Evolutionary conservation across 2,329 filamentous ascomycete species (phyloP), one percentile per base, ranked within the genome.

Genomic region (Pestalotiopsis sp.): DNA sequence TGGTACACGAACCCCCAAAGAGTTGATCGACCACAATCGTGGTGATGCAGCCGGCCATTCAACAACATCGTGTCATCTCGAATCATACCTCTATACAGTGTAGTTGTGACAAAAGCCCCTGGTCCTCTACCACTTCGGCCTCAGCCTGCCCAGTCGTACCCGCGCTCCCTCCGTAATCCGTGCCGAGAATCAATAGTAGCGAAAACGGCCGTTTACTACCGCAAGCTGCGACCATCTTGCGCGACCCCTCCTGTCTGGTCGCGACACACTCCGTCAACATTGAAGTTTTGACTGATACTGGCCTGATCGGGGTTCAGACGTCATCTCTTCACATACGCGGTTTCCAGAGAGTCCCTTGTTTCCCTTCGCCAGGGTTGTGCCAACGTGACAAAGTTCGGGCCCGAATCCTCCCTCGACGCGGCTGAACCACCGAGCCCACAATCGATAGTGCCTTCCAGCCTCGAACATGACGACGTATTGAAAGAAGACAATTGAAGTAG

Each of bases 11-110:
- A 55, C 64, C 64, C 56, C 38, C 64, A 24, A 58, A 59, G 40
- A 14, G 48, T 57, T 65, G 63, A 55, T 59, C 52, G 59, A 26
- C 64, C 64, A 66, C 64, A 52, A 55, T 55, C 55, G 64, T 55
- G n/a, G 44, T 61, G 58, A 39, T 61, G 58, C 58, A 39, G 48
- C 62, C 52, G 62, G 13, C 24, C 62, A 35, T 39, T 35, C 44
- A 52, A 20, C 44, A 52, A 52, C 44, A 52, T 52, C 44, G 44
- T 52, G 44, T 52, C 44, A 52, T 52, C 44, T 52, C 44, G 44
- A 52, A 52, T 52, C 44, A 52, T 62, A 22, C 59, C 24, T 22
- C 35, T 4, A 35, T 14, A 17, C 14, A 62, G 13, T 44, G 24
- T 22, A 44, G 22, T 62, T 62, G 30, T 13, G 30, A 62, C 26